Evolutionary conservation across 768 basidiomycete genomes (phyloP).

Genomic region (Hericium coralloides): DNA sequence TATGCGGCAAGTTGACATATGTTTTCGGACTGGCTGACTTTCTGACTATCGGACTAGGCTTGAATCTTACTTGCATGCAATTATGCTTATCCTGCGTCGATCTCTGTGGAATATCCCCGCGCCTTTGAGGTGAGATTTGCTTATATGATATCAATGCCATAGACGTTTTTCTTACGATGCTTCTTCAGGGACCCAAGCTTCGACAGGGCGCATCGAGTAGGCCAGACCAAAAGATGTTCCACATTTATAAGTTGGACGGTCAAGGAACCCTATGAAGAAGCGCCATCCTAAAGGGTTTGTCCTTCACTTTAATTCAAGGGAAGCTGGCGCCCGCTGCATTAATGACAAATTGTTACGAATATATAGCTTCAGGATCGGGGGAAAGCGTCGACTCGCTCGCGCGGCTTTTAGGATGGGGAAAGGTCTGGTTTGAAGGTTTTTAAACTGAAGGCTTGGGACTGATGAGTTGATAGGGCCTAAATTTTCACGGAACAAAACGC

Average conservation of each 20-base stretch:
- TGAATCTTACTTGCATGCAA: constrained; percentile 88
- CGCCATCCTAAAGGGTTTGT: constrained; percentile 46
- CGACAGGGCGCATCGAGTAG: constrained; percentile 80
- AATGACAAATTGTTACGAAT: too few relatives aligned
- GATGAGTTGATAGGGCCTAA: too few relatives aligned
- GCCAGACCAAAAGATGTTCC: constrained; percentile 77
- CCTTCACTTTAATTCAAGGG: too few relatives aligned
- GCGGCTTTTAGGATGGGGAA: too few relatives aligned
- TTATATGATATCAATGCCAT: constrained; percentile 11
- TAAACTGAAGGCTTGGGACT: too few relatives aligned
- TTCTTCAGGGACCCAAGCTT: constrained; percentile 82
- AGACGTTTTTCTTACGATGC: neutral
- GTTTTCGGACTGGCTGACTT: constrained; percentile 9
- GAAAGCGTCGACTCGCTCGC: too few relatives aligned
- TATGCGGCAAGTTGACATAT: too few relatives aligned
- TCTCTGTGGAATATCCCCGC: constrained; percentile 91
- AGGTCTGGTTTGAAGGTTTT: too few relatives aligned
- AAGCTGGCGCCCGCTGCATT: too few relatives aligned
- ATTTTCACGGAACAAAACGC: too few relatives aligned
- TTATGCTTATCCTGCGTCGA: constrained; percentile 88
- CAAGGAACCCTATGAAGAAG: constrained; percentile 74
- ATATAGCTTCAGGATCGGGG: too few relatives aligned
- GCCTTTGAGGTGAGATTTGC: constrained; percentile 53
- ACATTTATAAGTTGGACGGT: constrained; percentile 85
- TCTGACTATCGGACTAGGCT: constrained; percentile 61